phyloP scores from a whole-genome alignment of 495 filamentous ascomycete genomes.

The Parachaetomium inaequale region DNA sequence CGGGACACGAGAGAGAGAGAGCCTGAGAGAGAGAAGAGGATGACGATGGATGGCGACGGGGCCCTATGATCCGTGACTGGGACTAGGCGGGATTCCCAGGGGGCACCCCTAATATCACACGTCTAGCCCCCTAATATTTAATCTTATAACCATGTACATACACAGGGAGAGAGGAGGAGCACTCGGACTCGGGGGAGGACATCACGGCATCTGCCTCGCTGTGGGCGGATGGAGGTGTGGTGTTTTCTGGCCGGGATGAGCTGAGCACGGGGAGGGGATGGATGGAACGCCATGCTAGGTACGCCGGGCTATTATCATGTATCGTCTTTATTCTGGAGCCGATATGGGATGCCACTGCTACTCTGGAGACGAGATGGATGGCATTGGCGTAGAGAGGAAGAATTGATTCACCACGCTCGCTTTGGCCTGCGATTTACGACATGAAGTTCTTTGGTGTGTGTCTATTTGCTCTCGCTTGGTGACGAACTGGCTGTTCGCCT shows the following conservation, averaged over 20 bases:
- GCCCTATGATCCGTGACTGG: conserved; percentile 8
- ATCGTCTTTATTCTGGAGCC: conserved; percentile 9
- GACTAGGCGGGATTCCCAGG: conserved; percentile 2
- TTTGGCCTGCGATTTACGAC: conserved; percentile 37
- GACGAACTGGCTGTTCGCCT: too few relatives aligned
- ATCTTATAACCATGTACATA: conserved; percentile 32
- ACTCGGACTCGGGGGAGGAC: not conserved
- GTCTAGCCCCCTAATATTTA: conserved; percentile 35
- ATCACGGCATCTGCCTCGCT: conserved; percentile 1
- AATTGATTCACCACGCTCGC: conserved; percentile 27
- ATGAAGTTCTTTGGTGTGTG: not conserved
- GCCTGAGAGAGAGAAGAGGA: not conserved
- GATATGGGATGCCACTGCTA: conserved; percentile 1
- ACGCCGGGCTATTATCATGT: conserved; percentile 12
- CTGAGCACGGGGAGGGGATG: not conserved
- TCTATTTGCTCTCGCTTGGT: not conserved
- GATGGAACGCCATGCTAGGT: not conserved
- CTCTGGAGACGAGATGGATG: conserved; percentile 3
- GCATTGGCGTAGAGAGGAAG: conserved; percentile 11
- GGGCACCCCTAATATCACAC: conserved; percentile 18
- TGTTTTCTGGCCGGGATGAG: not conserved
- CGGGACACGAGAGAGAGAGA: not conserved
- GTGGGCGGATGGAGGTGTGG: conserved; percentile 9
- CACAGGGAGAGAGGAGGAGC: not conserved
- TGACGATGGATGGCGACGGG: not conserved